Evolutionary conservation across 306 rosid species (phyloP).

Genomic region (Fagus sylvatica): DNA sequence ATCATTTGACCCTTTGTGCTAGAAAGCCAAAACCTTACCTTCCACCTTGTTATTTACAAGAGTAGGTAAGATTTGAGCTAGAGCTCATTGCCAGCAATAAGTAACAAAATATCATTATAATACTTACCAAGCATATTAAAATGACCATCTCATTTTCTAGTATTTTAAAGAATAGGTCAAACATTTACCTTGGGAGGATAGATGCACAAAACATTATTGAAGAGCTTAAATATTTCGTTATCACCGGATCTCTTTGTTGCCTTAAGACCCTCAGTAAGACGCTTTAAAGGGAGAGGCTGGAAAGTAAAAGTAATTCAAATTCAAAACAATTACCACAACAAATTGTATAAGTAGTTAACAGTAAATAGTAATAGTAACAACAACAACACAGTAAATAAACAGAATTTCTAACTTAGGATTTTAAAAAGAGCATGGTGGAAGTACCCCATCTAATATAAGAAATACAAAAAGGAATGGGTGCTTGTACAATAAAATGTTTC

Average conservation of each 20-base stretch:
- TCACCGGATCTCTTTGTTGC: slow-evolving; percentile 70
- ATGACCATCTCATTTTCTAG: neutral
- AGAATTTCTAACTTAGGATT: neutral
- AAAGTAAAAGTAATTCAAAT: slow-evolving; percentile 21
- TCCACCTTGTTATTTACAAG: too few species aligned
- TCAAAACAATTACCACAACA: neutral
- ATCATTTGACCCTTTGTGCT: too few species aligned
- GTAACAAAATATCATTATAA: neutral
- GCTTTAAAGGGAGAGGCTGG: slow-evolving; percentile 88
- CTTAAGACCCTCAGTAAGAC: slow-evolving; percentile 76
- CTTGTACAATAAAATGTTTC: neutral
- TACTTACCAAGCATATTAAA: neutral
- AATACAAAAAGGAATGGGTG: neutral
- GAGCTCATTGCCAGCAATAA: too few species aligned
- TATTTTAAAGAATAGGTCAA: neutral
- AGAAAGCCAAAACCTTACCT: too few species aligned
- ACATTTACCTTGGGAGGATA: slow-evolving; percentile 78
- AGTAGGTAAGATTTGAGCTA: too few species aligned
- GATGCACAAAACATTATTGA: slow-evolving; percentile 69
- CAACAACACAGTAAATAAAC: neutral
- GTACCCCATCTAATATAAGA: neutral
- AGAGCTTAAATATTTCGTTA: slow-evolving; percentile 71
- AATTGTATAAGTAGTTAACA: neutral
- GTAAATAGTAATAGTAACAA: neutral
- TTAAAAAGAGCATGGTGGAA: neutral